These are phyloP conservation scores for Eragrostis nindensis DNA, from an alignment of 176 grass and related monocot species.

Conservation along the genomic window DNA sequence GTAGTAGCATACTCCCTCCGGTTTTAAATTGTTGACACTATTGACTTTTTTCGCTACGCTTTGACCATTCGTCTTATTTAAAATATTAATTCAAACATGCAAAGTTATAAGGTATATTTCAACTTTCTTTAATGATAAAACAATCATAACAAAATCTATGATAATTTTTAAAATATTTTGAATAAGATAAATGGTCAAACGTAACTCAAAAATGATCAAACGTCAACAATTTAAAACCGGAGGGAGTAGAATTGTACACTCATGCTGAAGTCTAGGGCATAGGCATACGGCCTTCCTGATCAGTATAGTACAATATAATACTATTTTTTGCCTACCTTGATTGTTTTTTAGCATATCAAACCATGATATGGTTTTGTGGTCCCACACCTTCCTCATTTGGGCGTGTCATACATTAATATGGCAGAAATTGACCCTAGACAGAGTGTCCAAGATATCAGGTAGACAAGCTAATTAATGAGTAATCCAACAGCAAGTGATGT, in stretches of 20 bases:
- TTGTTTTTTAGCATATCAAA: neutral
- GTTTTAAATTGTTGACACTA: too few species aligned
- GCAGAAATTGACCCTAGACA: neutral
- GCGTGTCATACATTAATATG: neutral
- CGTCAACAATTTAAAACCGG: too few species aligned
- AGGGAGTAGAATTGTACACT: neutral
- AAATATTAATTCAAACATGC: too few species aligned
- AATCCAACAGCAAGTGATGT: conserved; percentile 32
- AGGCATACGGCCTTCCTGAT: conserved; percentile 4
- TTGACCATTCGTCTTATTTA: too few species aligned
- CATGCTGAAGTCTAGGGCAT: neutral
- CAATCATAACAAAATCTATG: too few species aligned
- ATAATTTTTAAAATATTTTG: too few species aligned
- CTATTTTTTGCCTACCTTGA: neutral
- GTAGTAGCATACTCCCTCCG: too few species aligned
- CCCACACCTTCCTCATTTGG: neutral
- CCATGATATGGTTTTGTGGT: neutral
- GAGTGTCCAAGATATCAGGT: neutral
- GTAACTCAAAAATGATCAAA: too few species aligned
- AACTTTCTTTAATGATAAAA: too few species aligned
- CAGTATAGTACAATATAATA: neutral
- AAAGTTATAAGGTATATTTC: too few species aligned
- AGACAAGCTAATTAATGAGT: conserved; percentile 4
- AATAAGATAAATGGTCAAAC: too few species aligned
- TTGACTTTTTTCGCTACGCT: too few species aligned